Evolutionary conservation across 805 yeast genomes (phyloP).

Genomic region (Starmerella etchellsii): DNA sequence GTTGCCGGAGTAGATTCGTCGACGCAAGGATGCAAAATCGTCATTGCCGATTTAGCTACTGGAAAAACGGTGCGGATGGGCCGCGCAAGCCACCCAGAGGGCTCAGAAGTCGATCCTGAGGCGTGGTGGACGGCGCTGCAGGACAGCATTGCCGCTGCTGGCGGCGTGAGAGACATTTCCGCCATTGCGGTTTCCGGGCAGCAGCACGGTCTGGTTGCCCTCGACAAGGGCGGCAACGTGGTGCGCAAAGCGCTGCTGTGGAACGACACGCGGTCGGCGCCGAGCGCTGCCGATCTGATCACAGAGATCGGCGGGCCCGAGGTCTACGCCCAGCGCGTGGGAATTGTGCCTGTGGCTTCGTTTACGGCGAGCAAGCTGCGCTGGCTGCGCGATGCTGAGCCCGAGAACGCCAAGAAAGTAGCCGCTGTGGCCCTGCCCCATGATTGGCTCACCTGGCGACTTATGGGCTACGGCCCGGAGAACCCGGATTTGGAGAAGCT

Average conservation of each 20-base stretch:
- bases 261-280: conserved; percentile 22
- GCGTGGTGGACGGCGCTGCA: conserved; percentile 19
- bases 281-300: conserved; percentile 17
- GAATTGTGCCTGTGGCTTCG: conserved; percentile 22
- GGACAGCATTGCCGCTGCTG: conserved; percentile 14
- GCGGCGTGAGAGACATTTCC: conserved; percentile 20
- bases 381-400: conserved; percentile 22
- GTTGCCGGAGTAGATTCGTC: conserved; percentile 23
- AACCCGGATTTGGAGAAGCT: conserved; percentile 19
- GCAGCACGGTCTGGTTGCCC: conserved; percentile 22
- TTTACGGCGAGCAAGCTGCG: conserved; percentile 22
- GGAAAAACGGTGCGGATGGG: conserved; percentile 16
- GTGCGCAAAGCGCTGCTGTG: conserved; percentile 21
- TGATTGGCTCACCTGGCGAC: conserved; percentile 23
- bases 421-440: conserved; percentile 23
- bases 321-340: conserved; percentile 17
- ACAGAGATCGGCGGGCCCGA: conserved; percentile 20
- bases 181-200: conserved; percentile 22
- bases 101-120: conserved; percentile 21
- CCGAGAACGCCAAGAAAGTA: conserved; percentile 15
- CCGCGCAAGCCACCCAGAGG: conserved; percentile 19
- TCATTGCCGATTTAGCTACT: conserved; percentile 12
- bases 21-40: conserved; percentile 22
- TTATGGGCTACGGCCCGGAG: conserved; percentile 21
- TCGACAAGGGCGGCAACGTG: conserved; percentile 16